Conservation (phyloP, 148 eudicot species). For the Rhododendron vialii region DNA sequence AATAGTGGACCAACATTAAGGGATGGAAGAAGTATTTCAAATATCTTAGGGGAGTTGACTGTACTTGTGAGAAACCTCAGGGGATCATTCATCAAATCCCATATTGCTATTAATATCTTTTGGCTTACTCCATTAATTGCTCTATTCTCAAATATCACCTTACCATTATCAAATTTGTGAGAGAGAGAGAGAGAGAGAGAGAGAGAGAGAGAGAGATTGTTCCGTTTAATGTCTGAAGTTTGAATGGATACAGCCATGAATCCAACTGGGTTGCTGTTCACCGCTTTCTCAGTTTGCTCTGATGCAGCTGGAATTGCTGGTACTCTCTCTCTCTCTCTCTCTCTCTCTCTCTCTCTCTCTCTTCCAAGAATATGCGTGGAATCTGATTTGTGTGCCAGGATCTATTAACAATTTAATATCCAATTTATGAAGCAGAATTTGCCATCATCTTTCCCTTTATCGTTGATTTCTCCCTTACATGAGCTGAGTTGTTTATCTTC, state of each 20-base stretch:
- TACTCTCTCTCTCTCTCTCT: slow-evolving; percentile 8
- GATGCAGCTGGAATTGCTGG: slow-evolving; percentile 66
- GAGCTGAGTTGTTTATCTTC: not conserved
- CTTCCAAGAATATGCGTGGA: not conserved
- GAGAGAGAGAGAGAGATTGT: not conserved
- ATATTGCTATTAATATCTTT: not conserved
- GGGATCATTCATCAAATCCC: not conserved
- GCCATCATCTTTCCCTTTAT: not conserved
- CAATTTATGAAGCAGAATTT: not conserved
- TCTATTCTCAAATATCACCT: not conserved
- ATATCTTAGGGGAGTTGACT: not conserved
- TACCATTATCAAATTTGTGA: not conserved
- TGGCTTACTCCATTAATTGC: not conserved
- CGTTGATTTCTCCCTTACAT: not conserved
- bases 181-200: not conserved
- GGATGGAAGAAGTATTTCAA: not conserved
- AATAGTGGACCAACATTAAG: no score
- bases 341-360: no score
- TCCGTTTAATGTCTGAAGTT: not conserved
- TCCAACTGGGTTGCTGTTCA: slow-evolving; percentile 27
- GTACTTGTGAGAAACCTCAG: not conserved
- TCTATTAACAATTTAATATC: not conserved
- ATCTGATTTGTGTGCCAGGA: not conserved
- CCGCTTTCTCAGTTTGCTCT: slow-evolving; percentile 45
- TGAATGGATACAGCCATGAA: slow-evolving; percentile 8